Conservation (phyloP, 208 protist genomes). For the Wallacemonas sp. region DNA sequence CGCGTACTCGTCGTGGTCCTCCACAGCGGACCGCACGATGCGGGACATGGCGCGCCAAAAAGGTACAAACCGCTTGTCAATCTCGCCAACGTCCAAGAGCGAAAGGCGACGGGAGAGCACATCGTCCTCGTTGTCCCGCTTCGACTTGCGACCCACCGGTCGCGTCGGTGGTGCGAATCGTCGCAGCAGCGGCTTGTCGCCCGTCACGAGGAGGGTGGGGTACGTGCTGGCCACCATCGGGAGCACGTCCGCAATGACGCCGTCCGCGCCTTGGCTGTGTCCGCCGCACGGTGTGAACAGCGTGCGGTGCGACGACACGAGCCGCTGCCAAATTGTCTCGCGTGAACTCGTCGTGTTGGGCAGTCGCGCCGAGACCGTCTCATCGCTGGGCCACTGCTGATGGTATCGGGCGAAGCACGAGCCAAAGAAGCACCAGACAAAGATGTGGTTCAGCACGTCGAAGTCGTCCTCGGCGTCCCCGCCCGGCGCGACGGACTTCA, state of each 20-base stretch:
- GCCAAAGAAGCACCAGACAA: conserved; percentile 89
- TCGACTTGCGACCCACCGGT: conserved; percentile 48
- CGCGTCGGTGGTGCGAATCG: conserved; percentile 34
- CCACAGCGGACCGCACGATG: background rate
- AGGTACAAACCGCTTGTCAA: conserved; percentile 74
- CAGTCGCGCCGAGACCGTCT: conserved; percentile 46
- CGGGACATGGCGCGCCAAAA: conserved; percentile 60
- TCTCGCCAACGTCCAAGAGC: conserved; percentile 57
- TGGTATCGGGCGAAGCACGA: conserved; percentile 87
- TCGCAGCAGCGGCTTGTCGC: conserved; percentile 52
- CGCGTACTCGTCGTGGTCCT: background rate
- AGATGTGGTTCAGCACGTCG: conserved; percentile 48
- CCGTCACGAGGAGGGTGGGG: conserved; percentile 48
- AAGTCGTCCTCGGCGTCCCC: background rate
- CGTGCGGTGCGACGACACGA: conserved; percentile 30
- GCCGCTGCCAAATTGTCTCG: conserved; percentile 44
- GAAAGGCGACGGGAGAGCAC: conserved; percentile 37
- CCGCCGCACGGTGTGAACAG: conserved; percentile 84
- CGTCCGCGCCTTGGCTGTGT: conserved; percentile 69
- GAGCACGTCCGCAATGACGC: conserved; percentile 66
- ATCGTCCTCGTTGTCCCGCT: conserved; percentile 33
- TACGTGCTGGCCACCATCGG: conserved; percentile 43
- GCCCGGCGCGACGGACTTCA: conserved; percentile 61
- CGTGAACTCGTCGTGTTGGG: conserved; percentile 17
- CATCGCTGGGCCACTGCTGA: conserved; percentile 47